Percentiles rank a stretch among this genome's conserved stretches.
These are phyloP conservation scores for Hydnomerulius pinastri DNA, from an alignment of 768 basidiomycete genomes.

Conservation along the genomic window DNA sequence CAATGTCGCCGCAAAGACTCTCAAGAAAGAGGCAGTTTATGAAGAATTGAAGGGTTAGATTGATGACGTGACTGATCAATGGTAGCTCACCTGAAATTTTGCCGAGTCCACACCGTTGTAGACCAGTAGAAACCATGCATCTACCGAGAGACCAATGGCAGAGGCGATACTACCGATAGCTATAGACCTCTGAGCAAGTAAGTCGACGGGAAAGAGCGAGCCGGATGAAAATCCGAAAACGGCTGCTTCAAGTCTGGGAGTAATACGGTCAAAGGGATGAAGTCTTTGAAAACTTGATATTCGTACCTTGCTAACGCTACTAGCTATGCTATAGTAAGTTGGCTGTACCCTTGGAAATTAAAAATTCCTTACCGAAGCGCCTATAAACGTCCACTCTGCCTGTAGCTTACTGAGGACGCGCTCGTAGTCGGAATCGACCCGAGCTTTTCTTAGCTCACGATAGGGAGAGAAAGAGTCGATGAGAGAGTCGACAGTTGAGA, in stretches of 20 bases:
- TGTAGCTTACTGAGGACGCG: slow-evolving; percentile 47
- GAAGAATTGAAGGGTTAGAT: background rate
- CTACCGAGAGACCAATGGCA: slow-evolving; percentile 63
- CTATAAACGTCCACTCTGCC: slow-evolving; percentile 66
- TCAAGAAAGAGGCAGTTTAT: background rate
- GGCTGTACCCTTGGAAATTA: background rate
- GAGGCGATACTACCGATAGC: slow-evolving; percentile 60
- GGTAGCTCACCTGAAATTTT: slow-evolving; percentile 57
- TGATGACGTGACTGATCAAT: background rate
- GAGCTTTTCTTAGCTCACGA: slow-evolving; percentile 46
- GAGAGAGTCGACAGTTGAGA: slow-evolving; percentile 35
- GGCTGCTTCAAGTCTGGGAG: slow-evolving; percentile 46
- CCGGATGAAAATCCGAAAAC: slow-evolving; percentile 64
- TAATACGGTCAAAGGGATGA: slow-evolving; percentile 1
- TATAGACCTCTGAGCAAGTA: slow-evolving; percentile 50
- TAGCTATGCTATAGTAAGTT: slow-evolving; percentile 39
- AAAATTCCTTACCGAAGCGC: slow-evolving; percentile 50
- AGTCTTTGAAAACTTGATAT: background rate
- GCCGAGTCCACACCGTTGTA: slow-evolving; percentile 55
- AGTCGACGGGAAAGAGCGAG: slow-evolving; percentile 50
- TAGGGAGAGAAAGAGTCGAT: slow-evolving; percentile 60
- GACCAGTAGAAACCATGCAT: slow-evolving; percentile 65
- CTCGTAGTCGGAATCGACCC: slow-evolving; percentile 50
- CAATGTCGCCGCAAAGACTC: no score
- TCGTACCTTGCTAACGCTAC: slow-evolving; percentile 61